Percentiles rank a stretch among this genome's conserved stretches.
phyloP scores from a whole-genome alignment of 2,329 filamentous ascomycete genomes.

The Phialophora macrospora region DNA sequence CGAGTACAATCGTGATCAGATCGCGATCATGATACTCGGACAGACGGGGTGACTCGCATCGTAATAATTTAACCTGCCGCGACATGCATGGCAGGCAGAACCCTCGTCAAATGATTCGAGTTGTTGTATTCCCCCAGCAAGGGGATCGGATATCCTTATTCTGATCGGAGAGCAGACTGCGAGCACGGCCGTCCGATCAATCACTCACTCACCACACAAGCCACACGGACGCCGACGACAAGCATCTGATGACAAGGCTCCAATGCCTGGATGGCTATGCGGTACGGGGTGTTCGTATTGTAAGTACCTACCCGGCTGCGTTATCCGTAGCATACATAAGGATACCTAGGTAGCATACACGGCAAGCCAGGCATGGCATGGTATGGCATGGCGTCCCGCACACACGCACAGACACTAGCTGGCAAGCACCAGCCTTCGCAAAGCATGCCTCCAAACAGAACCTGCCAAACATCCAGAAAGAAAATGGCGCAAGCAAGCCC shows the following conservation, averaged over 20 bases:
- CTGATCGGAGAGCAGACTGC: background rate
- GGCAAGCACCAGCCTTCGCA: background rate
- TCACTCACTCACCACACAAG: background rate
- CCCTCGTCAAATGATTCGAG: background rate
- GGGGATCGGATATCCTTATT: background rate
- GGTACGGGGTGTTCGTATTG: too few species aligned
- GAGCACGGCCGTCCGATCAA: background rate
- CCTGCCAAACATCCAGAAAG: slow-evolving; percentile 1
- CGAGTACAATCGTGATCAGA: too few species aligned
- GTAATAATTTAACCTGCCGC: too few species aligned
- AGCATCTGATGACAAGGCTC: background rate
- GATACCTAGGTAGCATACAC: too few species aligned
- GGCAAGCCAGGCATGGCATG: background rate
- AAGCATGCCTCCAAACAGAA: background rate
- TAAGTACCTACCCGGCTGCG: background rate
- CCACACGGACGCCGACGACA: background rate
- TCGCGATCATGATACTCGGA: background rate
- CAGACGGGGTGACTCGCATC: too few species aligned
- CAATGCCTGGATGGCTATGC: background rate
- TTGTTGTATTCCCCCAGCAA: background rate
- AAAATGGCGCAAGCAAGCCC: slow-evolving; percentile 15
- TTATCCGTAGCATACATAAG: background rate
- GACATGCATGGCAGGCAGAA: background rate
- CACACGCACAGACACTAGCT: too few species aligned
- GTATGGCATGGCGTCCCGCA: background rate